Evolutionary conservation across 2,329 filamentous ascomycete species (phyloP), one percentile per base, ranked within the genome.

Genomic region (Tolypocladium tundrense): DNA sequence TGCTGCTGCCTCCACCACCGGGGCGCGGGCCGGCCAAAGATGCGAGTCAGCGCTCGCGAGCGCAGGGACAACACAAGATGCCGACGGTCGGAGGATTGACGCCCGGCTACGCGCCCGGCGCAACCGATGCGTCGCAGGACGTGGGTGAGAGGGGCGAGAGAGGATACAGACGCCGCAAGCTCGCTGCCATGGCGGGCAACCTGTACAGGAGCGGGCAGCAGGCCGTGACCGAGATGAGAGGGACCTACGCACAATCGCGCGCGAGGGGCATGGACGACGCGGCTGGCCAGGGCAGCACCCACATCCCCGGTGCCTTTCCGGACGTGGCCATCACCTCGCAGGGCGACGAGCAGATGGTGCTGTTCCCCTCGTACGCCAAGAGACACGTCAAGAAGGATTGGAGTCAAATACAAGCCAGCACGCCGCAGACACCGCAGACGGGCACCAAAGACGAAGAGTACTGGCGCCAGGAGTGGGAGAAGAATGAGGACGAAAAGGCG

Each of bases 301-400:
- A 74, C 51, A 88, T 90, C 37, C 87, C 90, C 0, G 88, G 88
- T 0, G 84, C 87, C 1, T 97, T 96, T 67, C 90, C 91, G 0
- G 88, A 96, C 64, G 88, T 90, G 21, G 84, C 88, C n/a, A 88
- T 96, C 60, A 83, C 88, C 19, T 82, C 85, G 13, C 86, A 85
- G 60, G 92, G 90, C 14, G 84, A 91, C 60, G 91, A 97, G 70
- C 90, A 97, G 74, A 90, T 99, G 86, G 84, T 99, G 11, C 71
- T 99, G 31, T 99, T 99, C 65, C 94, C 94, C 0, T 97, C 91
- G 56, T 99, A 99, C 70, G 91, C 90, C 10, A 86, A 92, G 68
- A 80, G 80, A 60, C 88, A 95, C 69, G 72, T 82, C 40, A 87
- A 74, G 68, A 70, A 72, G 61, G 71, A 71, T n/a, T 73, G 72